phyloP scores from a whole-genome alignment of 75 land plant species.

The Picea glauca region DNA sequence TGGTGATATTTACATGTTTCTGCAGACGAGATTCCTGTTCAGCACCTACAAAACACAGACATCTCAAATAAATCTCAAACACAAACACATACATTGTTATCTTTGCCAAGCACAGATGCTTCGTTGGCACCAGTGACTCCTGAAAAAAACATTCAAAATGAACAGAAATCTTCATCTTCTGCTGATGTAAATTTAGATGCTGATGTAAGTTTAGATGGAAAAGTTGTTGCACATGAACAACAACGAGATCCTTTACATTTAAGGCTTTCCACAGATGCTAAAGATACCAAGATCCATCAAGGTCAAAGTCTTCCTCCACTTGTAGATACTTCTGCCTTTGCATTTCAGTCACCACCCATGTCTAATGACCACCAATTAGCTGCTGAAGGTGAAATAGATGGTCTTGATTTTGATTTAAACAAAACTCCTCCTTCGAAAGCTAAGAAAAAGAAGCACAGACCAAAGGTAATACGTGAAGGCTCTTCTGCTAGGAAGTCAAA shows the following conservation, averaged over 20 bases:
- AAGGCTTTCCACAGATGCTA: no score
- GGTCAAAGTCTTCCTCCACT: constrained; percentile 7
- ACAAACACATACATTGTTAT: not conserved
- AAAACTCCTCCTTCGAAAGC: constrained; percentile 40
- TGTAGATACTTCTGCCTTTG: constrained; percentile 1
- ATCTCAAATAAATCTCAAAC: not conserved
- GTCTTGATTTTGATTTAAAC: constrained; percentile 32
- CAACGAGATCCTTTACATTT: not conserved
- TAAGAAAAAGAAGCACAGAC: constrained; percentile 50
- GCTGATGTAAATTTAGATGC: not conserved
- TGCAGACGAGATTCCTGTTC: not conserved
- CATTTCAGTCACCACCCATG: not conserved
- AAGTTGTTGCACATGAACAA: not conserved
- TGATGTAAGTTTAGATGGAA: constrained; percentile 4
- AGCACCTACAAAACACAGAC: not conserved
- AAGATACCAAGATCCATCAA: not conserved
- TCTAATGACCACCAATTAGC: not conserved
- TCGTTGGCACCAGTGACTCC: constrained; percentile 11
- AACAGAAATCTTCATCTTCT: not conserved
- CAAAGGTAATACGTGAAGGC: constrained; percentile 41
- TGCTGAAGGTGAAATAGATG: constrained; percentile 1
- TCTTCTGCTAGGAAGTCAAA: constrained; percentile 37
- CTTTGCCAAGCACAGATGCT: not conserved
- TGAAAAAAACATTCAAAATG: constrained; percentile 5
- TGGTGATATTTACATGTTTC: not conserved